Percentiles rank a stretch among this genome's conserved stretches.
Conservation (phyloP, 2,329 filamentous ascomycete species). For the Drechslerella coelobrocha region DNA sequence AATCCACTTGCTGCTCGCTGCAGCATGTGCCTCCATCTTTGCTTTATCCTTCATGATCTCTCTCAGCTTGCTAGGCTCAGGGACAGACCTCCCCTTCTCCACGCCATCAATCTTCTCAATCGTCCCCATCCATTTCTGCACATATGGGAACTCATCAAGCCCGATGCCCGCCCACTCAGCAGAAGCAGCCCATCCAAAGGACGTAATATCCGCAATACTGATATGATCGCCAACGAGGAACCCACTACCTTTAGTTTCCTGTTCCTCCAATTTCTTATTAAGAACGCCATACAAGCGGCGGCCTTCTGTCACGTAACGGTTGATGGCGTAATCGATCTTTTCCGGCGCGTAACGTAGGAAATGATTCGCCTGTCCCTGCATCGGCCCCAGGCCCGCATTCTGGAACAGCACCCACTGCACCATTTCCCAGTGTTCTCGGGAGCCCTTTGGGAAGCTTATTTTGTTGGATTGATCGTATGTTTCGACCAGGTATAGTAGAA, state of each 20-base stretch:
- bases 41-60: constrained; percentile 63
- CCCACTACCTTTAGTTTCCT: constrained; percentile 59
- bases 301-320: constrained; percentile 82
- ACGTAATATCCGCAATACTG: constrained; percentile 79
- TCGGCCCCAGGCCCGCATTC: constrained; percentile 80
- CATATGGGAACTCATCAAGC: constrained; percentile 74
- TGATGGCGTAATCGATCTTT: constrained; percentile 80
- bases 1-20: constrained; percentile 68
- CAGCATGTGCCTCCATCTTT: constrained; percentile 66
- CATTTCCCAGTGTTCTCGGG: constrained; percentile 77
- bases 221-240: constrained; percentile 72
- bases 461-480: constrained; percentile 82
- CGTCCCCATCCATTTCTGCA: constrained; percentile 78
- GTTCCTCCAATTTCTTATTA: constrained; percentile 71
- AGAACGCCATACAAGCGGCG: constrained; percentile 80
- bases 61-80: constrained; percentile 64
- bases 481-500: constrained; percentile 82
- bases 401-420: constrained; percentile 81
- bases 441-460: constrained; percentile 76
- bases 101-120: constrained; percentile 73
- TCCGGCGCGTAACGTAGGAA: constrained; percentile 83
- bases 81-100: constrained; percentile 77
- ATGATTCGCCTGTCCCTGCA: constrained; percentile 86
- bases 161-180: constrained; percentile 70
- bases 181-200: constrained; percentile 77